Evolutionary conservation across 768 basidiomycete species (phyloP).

Genomic region (Xerocomus spinulosus): DNA sequence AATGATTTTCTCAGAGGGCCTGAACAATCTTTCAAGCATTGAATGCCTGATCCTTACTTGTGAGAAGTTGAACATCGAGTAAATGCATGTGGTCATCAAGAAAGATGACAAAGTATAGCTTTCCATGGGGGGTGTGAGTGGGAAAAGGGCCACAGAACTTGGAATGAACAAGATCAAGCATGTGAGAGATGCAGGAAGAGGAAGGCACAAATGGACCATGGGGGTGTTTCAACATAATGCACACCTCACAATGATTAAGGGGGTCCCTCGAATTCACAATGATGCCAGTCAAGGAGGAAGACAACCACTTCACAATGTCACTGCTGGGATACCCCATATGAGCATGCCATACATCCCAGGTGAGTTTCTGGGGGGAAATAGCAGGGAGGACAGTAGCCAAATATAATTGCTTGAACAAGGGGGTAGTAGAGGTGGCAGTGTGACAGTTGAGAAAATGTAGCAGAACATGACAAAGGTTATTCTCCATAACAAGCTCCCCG

Average conservation of each 20-base stretch:
- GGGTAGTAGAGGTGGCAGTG: too few species aligned
- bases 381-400: too few species aligned
- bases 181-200: neutral
- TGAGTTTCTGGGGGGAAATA: too few species aligned
- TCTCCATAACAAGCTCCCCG: too few species aligned
- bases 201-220: neutral
- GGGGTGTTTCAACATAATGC: slow-evolving; percentile 4
- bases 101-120: slow-evolving; percentile 14
- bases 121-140: slow-evolving; percentile 10
- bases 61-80: neutral
- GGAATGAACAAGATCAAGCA: slow-evolving; percentile 25
- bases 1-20: neutral
- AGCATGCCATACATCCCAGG: too few species aligned
- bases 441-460: too few species aligned
- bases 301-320: too few species aligned
- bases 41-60: neutral
- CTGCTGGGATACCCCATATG: too few species aligned
- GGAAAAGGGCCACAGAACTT: slow-evolving; percentile 26
- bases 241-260: neutral
- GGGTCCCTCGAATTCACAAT: neutral
- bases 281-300: too few species aligned
- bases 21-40: neutral
- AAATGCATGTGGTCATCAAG: slow-evolving; percentile 12
- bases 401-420: too few species aligned
- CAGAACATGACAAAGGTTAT: too few species aligned